phyloP scores from a whole-genome alignment of 2,329 filamentous ascomycete species.

The Aspergillus sp. region DNA sequence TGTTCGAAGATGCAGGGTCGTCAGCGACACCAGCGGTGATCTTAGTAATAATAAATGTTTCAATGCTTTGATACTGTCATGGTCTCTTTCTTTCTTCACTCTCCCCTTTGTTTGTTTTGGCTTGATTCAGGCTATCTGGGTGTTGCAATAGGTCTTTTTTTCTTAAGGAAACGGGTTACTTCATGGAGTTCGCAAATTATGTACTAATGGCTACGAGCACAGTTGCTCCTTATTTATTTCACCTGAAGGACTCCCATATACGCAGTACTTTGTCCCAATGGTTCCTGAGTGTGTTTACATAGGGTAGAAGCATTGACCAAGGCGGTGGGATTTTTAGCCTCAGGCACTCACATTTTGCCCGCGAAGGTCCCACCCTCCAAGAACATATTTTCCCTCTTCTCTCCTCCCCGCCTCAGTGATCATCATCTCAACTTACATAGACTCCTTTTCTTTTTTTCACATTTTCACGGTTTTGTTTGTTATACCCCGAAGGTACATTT shows the following conservation, averaged over 20 bases:
- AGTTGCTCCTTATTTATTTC: neutral
- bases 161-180: neutral
- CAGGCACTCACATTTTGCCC: conserved; percentile 9
- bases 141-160: neutral
- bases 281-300: neutral
- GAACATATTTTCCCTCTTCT: conserved; percentile 17
- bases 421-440: conserved; percentile 5
- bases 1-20: no score
- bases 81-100: neutral
- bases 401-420: conserved; percentile 7
- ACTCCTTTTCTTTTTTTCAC: neutral
- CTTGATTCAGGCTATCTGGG: conserved; percentile 4
- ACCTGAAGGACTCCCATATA: neutral
- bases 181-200: conserved; percentile 5
- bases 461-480: no score
- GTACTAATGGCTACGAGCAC: conserved; percentile 5
- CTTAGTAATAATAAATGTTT: neutral
- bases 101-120: conserved; percentile 4
- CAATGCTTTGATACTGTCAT: neutral
- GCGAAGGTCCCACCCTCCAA: conserved; percentile 18
- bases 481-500: neutral
- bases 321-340: conserved; percentile 15
- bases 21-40: neutral
- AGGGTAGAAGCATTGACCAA: neutral
- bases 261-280: no score